Evolutionary conservation across 805 yeast species (phyloP), one percentile per base, ranked within the genome.

Genomic region (Candida silvatica): DNA sequence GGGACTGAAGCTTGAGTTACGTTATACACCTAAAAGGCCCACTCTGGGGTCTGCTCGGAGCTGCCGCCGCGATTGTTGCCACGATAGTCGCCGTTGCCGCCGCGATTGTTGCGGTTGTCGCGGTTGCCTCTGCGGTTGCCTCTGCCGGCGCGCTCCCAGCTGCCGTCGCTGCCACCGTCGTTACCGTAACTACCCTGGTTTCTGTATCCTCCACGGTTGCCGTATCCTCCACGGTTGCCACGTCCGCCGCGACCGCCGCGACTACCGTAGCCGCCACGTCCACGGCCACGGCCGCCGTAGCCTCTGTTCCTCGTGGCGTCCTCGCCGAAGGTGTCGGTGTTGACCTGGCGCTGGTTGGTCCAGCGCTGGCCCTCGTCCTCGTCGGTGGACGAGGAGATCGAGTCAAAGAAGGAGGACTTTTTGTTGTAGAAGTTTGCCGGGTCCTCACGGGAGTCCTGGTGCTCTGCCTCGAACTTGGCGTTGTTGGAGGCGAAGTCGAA

Each of bases 371-470:
- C 56, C 6, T 56, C 51, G 18, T 59, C 51, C 32, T 68, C 68
- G 35, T 69, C 71, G 26, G 77, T 66, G 4, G 86, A 77, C 8
- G 86, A 73, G 8, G 94, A 81, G 38, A 90, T 74, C 41, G 72
- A 74, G 59, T 92, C 97, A 51, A 90, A 90, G 58, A 92, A 90
- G 2, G 97, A 87, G 11, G 86, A 74, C 49, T 72, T 71, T 56
- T 79, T 86, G 62, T 87, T 73, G 63, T 92, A 92, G 7, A 46
- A 44, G 6, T 30, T n/a, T 4, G 51, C 47, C 14, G 49, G 41
- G 27, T 58, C 45, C 23, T 51, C 49, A 17, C 56, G 64, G 16
- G 12, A 12, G 19, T 18, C 16, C 19, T 57, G 64, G 35, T 72
- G 77, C 45, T 67, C 72, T 7, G 24, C 7, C 20, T 64, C 59